phyloP scores from a whole-genome alignment of 495 filamentous ascomycete species.

The Penicillium coffeae region DNA sequence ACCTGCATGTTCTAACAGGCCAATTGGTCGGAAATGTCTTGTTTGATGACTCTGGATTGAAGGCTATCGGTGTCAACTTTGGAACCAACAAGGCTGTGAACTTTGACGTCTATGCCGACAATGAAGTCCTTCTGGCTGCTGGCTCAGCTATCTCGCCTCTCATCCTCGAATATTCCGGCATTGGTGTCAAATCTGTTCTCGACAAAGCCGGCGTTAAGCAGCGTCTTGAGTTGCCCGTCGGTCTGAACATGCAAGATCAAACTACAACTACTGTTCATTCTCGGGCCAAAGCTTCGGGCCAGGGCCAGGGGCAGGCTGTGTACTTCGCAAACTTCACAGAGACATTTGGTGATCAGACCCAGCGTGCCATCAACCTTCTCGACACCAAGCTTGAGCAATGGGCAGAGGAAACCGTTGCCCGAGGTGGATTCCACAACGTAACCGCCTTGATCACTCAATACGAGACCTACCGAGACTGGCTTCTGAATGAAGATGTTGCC shows the following conservation, averaged over 20 bases:
- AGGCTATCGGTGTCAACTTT: constrained; percentile 34
- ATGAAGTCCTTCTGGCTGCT: constrained; percentile 53
- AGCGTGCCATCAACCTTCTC: constrained; percentile 12
- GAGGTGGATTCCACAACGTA: constrained; percentile 26
- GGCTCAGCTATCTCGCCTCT: constrained; percentile 53
- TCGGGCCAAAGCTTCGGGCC: constrained; percentile 6
- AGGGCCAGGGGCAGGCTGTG: constrained; percentile 27
- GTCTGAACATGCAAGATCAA: constrained; percentile 46
- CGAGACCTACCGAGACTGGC: constrained; percentile 28
- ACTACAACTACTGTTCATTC: constrained; percentile 22
- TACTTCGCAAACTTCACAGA: constrained; percentile 29
- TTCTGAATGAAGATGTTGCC: constrained; percentile 23
- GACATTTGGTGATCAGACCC: constrained; percentile 17
- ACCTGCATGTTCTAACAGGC: neutral
- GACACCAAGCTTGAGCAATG: constrained; percentile 24
- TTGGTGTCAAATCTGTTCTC: constrained; percentile 34
- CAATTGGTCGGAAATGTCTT: neutral
- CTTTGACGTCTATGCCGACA: constrained; percentile 31
- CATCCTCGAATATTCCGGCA: constrained; percentile 45
- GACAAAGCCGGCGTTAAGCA: constrained; percentile 46
- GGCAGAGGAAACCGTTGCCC: constrained; percentile 21
- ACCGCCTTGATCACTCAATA: constrained; percentile 24
- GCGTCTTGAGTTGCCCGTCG: constrained; percentile 50
- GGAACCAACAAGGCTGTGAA: constrained; percentile 22
- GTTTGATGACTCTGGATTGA: constrained; percentile 13